Percentiles rank a stretch among this genome's conserved stretches.
Conservation (phyloP, 208 protist genomes). For the Acanthamoeba royreba region DNA sequence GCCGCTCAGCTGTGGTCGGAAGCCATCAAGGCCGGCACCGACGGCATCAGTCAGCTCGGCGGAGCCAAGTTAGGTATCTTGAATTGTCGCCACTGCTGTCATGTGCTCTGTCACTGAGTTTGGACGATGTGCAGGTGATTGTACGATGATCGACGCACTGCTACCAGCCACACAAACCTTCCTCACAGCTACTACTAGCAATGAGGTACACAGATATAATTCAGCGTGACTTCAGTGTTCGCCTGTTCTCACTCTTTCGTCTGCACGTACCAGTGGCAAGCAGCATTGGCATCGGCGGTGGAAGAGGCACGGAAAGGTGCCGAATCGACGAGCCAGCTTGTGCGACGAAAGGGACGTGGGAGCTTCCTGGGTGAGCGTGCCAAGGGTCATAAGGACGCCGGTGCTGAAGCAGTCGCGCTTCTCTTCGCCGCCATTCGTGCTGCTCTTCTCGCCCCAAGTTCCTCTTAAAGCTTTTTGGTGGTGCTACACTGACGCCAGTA, state of each 20-base stretch:
- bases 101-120: not conserved
- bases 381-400: conserved; percentile 10
- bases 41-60: conserved; percentile 15
- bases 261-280: not conserved
- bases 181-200: not conserved
- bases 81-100: not conserved
- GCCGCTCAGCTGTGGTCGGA: not conserved
- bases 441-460: not conserved
- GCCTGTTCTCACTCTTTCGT: not conserved
- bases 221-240: too few species aligned
- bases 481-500: too few species aligned
- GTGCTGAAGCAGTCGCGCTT: not conserved
- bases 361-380: conserved; percentile 21
- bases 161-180: conserved; percentile 11
- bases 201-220: too few species aligned
- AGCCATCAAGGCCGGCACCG: not conserved
- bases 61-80: conserved; percentile 11
- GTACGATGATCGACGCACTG: conserved; percentile 43
- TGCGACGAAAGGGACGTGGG: not conserved
- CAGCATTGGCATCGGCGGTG: not conserved
- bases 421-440: not conserved
- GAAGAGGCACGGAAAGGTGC: not conserved
- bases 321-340: not conserved
- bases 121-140: not conserved
- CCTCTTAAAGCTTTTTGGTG: too few species aligned